A percentile compares a stretch with the other conserved stretches of the same genome.
Evolutionary conservation across 2,329 filamentous ascomycete genomes (phyloP).

Genomic region (Epichloe hybrida): DNA sequence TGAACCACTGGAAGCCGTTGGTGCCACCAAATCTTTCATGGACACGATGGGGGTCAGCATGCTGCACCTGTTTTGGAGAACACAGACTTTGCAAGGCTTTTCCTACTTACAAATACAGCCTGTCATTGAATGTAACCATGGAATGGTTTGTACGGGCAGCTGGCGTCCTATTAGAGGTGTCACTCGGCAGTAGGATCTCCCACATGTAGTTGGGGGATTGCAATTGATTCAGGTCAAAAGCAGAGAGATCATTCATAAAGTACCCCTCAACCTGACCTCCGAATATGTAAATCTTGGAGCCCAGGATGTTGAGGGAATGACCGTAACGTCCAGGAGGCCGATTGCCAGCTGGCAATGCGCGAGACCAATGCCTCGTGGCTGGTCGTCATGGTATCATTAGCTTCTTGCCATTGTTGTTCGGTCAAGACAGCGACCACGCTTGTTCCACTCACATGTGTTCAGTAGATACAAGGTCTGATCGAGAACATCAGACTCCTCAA

Average conservation of each 20-base stretch:
- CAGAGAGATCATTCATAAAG: constrained; percentile 94
- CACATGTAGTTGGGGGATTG: constrained; percentile 85
- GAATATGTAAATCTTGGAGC: constrained; percentile 95
- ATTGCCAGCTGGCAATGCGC: constrained; percentile 74
- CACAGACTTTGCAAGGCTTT: not conserved
- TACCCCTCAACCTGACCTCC: constrained; percentile 94
- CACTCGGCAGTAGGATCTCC: constrained; percentile 72
- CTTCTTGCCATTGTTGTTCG: not conserved
- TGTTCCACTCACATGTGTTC: constrained; percentile 71
- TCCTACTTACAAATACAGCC: constrained; percentile 68
- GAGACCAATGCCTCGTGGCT: constrained; percentile 98
- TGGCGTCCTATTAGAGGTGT: constrained; percentile 45
- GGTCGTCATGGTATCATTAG: constrained; percentile 8
- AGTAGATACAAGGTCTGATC: constrained; percentile 94
- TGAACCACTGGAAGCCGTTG: constrained; percentile 94
- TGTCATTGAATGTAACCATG: constrained; percentile 82
- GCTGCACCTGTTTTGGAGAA: not conserved
- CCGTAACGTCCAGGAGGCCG: constrained; percentile 86
- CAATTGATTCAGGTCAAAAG: constrained; percentile 89
- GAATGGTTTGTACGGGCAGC: constrained; percentile 91
- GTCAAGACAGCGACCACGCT: not conserved
- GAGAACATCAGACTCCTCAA: constrained; percentile 79
- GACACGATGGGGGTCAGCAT: constrained; percentile 1
- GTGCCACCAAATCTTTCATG: constrained; percentile 77
- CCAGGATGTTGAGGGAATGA: constrained; percentile 89